These are phyloP conservation scores for Penicillium soppii DNA, from an alignment of 495 filamentous ascomycete species.

Conservation along the genomic window DNA sequence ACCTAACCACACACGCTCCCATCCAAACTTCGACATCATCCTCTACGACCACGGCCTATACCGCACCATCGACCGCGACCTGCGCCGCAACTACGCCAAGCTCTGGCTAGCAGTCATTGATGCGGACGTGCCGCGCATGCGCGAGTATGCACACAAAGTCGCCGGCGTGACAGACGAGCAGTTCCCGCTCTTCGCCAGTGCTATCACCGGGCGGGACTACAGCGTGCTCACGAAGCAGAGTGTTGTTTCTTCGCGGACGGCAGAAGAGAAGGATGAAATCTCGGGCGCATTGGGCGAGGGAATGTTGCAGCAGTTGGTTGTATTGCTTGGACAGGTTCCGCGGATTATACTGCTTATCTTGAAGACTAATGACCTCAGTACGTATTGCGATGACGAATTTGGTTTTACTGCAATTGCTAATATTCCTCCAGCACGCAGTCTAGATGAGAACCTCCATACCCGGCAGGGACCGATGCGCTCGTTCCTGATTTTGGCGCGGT, in stretches of 20 bases:
- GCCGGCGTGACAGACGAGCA: constrained; percentile 88
- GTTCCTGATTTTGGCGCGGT: constrained; percentile 91
- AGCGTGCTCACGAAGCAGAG: constrained; percentile 60
- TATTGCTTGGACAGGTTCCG: constrained; percentile 85
- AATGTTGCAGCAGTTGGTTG: constrained; percentile 81
- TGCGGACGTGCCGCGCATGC: constrained; percentile 77
- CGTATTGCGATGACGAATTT: constrained; percentile 22
- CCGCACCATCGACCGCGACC: constrained; percentile 76
- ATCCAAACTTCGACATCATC: constrained; percentile 92
- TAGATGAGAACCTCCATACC: constrained; percentile 93
- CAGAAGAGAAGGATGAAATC: constrained; percentile 77
- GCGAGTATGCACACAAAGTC: constrained; percentile 82
- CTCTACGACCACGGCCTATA: constrained; percentile 99
- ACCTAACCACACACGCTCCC: constrained; percentile 56
- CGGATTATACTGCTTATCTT: constrained; percentile 91
- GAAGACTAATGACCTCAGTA: constrained; percentile 96
- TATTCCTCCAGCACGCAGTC: constrained; percentile 61
- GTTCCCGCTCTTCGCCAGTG: constrained; percentile 93
- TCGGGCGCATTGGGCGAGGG: constrained; percentile 81
- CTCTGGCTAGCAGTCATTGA: constrained; percentile 97
- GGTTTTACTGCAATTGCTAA: constrained; percentile 14
- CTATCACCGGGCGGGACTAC: constrained; percentile 94
- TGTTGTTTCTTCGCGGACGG: constrained; percentile 62
- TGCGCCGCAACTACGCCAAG: constrained; percentile 89
- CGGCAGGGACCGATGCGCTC: constrained; percentile 81